Percentiles rank a stretch among this genome's conserved stretches.
phyloP scores from a whole-genome alignment of 768 basidiomycete species.

The Lactarius vividus region DNA sequence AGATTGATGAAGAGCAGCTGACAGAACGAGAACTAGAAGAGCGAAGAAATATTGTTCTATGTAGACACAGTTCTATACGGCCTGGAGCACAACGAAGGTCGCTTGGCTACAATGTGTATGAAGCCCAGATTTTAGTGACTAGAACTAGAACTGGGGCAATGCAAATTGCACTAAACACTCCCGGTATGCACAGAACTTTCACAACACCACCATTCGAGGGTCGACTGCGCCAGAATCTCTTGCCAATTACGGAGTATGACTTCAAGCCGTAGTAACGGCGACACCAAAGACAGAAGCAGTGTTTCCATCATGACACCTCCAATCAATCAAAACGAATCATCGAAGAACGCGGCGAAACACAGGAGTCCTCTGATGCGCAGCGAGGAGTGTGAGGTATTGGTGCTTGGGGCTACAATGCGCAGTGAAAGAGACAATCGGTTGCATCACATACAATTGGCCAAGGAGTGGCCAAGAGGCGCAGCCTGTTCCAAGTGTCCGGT shows the following conservation, averaged over 20 bases:
- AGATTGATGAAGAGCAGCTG: not conserved
- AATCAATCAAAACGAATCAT: constrained; percentile 1
- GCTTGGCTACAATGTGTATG: not conserved
- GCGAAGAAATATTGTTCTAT: not conserved
- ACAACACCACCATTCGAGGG: not conserved
- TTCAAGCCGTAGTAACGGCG: not conserved
- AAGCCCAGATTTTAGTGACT: not conserved
- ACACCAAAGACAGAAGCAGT: not conserved
- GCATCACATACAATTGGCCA: not conserved
- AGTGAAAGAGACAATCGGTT: not conserved
- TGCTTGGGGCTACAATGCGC: not conserved
- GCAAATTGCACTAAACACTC: not conserved
- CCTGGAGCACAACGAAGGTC: not conserved
- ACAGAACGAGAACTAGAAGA: not conserved
- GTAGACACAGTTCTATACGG: not conserved
- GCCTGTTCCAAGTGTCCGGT: not conserved
- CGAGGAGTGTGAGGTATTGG: not conserved
- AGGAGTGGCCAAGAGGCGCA: constrained; percentile 16
- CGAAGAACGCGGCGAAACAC: not conserved
- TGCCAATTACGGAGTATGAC: not conserved
- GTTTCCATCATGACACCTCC: not conserved
- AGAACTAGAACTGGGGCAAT: not conserved
- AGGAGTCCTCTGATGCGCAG: constrained; percentile 3
- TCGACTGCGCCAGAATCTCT: not conserved
- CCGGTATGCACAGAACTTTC: not conserved